Evolutionary conservation across 148 eudicot species (phyloP).

Genomic region (Pharnaceum exiguum): DNA sequence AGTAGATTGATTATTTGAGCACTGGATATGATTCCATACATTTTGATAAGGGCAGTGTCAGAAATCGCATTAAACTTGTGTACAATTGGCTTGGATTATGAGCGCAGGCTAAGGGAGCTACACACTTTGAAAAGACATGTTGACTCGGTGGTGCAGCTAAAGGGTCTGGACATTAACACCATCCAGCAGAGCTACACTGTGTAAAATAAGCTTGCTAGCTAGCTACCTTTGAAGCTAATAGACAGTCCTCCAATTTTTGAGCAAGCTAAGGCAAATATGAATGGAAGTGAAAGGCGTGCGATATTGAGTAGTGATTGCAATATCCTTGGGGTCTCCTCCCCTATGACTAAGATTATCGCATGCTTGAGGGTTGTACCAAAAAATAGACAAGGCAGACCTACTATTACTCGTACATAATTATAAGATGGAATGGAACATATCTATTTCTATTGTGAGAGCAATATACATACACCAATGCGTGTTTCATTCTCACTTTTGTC

Average conservation of each 20-base stretch:
- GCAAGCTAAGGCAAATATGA: conserved; percentile 7
- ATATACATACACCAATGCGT: no score
- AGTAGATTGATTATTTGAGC: no score
- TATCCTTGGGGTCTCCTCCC: neutral
- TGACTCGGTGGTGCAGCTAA: conserved; percentile 59
- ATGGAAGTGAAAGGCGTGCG: conserved; percentile 15
- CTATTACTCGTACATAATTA: no score
- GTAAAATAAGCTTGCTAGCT: no score
- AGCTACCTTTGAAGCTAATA: conserved; percentile 7
- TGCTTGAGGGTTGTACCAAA: neutral
- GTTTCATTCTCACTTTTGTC: no score
- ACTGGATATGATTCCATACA: no score
- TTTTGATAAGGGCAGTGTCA: no score
- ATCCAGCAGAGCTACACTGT: conserved; percentile 53
- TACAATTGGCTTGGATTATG: neutral
- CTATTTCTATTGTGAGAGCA: no score
- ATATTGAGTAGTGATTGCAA: neutral
- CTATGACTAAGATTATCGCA: neutral
- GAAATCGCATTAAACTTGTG: neutral
- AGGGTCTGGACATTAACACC: conserved; percentile 62
- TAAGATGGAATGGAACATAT: no score
- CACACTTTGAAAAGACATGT: conserved; percentile 65
- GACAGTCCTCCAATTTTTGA: no score
- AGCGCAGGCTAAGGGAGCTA: conserved; percentile 55
- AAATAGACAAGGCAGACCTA: no score